These are phyloP conservation scores for Nicotiana tomentosiformis DNA, from an alignment of 257 asterid species.

Conservation along the genomic window DNA sequence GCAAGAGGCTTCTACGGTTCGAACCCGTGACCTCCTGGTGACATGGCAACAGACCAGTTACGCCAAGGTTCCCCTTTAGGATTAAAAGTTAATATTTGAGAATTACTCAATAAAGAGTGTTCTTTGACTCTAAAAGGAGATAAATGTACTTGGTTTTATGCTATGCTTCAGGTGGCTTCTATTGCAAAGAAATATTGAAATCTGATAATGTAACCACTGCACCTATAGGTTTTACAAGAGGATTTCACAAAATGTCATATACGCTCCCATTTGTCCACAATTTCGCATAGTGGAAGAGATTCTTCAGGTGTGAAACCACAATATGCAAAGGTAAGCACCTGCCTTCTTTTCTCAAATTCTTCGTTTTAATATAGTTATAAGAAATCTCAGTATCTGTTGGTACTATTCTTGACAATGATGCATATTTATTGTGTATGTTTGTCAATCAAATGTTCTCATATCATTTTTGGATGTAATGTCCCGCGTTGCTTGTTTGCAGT, in stretches of 20 bases:
- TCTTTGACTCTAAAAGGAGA: background rate
- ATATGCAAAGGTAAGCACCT: conserved; percentile 56
- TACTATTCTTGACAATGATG: background rate
- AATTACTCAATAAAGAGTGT: background rate
- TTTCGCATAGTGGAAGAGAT: conserved; percentile 26
- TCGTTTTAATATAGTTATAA: background rate
- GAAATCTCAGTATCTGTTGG: background rate
- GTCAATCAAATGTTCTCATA: background rate
- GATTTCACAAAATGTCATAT: conserved; percentile 80
- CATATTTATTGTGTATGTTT: background rate
- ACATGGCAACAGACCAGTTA: too few species aligned
- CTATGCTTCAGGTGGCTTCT: background rate
- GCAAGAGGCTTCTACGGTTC: too few species aligned
- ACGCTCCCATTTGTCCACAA: conserved; percentile 62
- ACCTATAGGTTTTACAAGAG: conserved; percentile 73
- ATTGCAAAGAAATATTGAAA: background rate
- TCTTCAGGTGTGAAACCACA: conserved; percentile 23
- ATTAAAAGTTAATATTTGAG: background rate
- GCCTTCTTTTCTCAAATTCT: background rate
- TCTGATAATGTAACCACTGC: background rate
- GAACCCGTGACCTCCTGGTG: too few species aligned
- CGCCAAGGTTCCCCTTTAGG: background rate
- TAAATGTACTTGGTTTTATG: background rate
- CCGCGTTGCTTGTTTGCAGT: background rate
- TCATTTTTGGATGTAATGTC: background rate